Conservation (phyloP, 2,329 filamentous ascomycete genomes). For the Chlorencoelia australis region DNA sequence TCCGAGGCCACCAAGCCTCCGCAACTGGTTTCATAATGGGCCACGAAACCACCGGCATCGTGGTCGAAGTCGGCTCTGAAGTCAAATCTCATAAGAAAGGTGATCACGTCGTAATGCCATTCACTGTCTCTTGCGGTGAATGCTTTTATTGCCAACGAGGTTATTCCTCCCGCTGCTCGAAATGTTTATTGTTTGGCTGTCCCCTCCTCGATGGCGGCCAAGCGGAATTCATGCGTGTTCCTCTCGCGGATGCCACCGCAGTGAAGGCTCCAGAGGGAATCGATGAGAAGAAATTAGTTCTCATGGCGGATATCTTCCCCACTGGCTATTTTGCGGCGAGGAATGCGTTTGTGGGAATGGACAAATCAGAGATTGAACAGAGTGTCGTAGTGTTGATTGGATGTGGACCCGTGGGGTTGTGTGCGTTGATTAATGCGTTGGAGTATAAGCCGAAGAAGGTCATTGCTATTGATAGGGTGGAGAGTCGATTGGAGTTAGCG, state of each 20-base stretch:
- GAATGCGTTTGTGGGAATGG: slow-evolving; percentile 61
- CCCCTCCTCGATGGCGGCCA: slow-evolving; percentile 64
- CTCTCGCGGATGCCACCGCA: slow-evolving; percentile 71
- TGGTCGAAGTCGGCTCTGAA: slow-evolving; percentile 55
- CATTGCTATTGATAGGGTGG: slow-evolving; percentile 70
- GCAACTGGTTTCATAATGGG: slow-evolving; percentile 54
- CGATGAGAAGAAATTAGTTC: slow-evolving; percentile 62
- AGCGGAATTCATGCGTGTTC: slow-evolving; percentile 74
- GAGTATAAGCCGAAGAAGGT: slow-evolving; percentile 66
- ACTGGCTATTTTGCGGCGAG: slow-evolving; percentile 75
- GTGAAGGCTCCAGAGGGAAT: slow-evolving; percentile 64
- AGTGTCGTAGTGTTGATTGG: slow-evolving; percentile 72
- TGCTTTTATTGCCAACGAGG: slow-evolving; percentile 83
- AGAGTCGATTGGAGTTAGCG: slow-evolving; percentile 64
- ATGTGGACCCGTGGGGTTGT: slow-evolving; percentile 78
- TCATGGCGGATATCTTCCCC: slow-evolving; percentile 92
- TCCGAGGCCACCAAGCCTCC: slow-evolving; percentile 66
- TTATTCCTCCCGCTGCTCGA: slow-evolving; percentile 67
- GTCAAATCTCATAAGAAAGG: slow-evolving; percentile 63
- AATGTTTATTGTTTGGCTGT: slow-evolving; percentile 61
- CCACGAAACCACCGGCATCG: slow-evolving; percentile 76
- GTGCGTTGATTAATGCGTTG: slow-evolving; percentile 68
- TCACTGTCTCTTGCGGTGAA: slow-evolving; percentile 63
- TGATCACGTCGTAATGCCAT: slow-evolving; percentile 72
- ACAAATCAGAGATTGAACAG: slow-evolving; percentile 45